Percentiles rank a stretch among this genome's conserved stretches.
These are phyloP conservation scores for Neurospora pannonica DNA, from an alignment of 495 filamentous ascomycete genomes.

Conservation along the genomic window DNA sequence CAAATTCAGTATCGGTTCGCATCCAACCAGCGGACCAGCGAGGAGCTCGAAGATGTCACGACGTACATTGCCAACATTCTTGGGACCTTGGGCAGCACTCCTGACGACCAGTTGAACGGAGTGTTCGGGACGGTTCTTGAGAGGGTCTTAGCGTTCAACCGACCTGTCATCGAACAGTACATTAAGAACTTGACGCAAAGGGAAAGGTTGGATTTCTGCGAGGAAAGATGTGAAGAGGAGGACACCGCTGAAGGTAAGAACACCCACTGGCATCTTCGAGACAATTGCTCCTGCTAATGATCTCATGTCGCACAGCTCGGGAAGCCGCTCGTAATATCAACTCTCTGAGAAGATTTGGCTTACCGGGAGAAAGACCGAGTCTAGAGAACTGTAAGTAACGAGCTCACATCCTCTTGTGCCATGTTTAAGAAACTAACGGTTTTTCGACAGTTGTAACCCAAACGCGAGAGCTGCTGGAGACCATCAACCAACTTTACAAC, in stretches of 20 bases:
- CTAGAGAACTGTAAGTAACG: background rate
- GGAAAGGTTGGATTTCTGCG: background rate
- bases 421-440: background rate
- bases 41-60: background rate
- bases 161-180: background rate
- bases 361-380: background rate
- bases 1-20: slow-evolving; percentile 17
- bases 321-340: background rate
- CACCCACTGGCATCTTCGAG: background rate
- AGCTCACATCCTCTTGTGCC: background rate
- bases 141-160: background rate
- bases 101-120: background rate
- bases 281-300: background rate
- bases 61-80: slow-evolving; percentile 3
- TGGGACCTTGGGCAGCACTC: background rate
- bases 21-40: slow-evolving; percentile 8
- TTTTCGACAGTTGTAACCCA: background rate
- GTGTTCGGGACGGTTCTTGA: background rate
- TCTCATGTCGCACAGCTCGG: background rate
- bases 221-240: background rate
- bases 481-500: background rate
- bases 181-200: background rate
- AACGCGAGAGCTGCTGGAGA: background rate
- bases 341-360: background rate
- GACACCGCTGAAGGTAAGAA: background rate